Evolutionary conservation across 2,329 filamentous ascomycete species (phyloP).

Genomic region (Periconia digitata): DNA sequence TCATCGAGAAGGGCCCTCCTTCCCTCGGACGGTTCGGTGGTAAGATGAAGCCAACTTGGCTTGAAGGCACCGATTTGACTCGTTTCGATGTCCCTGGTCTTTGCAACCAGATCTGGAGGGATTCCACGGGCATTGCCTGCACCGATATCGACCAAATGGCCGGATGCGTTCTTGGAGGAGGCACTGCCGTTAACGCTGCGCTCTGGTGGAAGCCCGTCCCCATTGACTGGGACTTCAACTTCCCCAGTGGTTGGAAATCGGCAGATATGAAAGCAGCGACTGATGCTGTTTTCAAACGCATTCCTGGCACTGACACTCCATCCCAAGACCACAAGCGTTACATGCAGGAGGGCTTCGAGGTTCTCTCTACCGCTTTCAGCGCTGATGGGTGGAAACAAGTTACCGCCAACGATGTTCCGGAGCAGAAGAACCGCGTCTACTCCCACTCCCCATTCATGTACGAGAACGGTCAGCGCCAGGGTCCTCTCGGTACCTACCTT

Average conservation of each 20-base stretch:
- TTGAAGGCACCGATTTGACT: slow-evolving; percentile 62
- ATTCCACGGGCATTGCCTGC: slow-evolving; percentile 66
- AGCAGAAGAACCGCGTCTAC: slow-evolving; percentile 67
- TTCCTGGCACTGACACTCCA: slow-evolving; percentile 67
- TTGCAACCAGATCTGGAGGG: slow-evolving; percentile 69
- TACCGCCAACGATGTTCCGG: slow-evolving; percentile 60
- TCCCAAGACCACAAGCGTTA: slow-evolving; percentile 69
- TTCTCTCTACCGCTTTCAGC: slow-evolving; percentile 61
- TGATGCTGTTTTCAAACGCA: slow-evolving; percentile 66
- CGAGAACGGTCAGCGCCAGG: slow-evolving; percentile 65
- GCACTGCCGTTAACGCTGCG: slow-evolving; percentile 67
- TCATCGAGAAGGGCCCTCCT: slow-evolving; percentile 53
- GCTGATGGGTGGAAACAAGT: slow-evolving; percentile 65
- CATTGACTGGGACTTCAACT: slow-evolving; percentile 71
- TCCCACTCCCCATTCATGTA: slow-evolving; percentile 70
- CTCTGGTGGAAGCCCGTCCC: slow-evolving; percentile 69
- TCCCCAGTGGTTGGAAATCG: slow-evolving; percentile 71
- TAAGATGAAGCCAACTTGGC: slow-evolving; percentile 63
- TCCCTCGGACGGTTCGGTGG: slow-evolving; percentile 68
- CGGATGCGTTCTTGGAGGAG: slow-evolving; percentile 70
- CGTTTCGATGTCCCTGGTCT: slow-evolving; percentile 73
- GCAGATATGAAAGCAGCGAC: slow-evolving; percentile 62
- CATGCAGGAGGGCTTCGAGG: slow-evolving; percentile 66
- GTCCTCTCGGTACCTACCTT: slow-evolving; percentile 72
- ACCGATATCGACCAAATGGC: slow-evolving; percentile 73